These are phyloP conservation scores for Ophiostoma novo-ulmi DNA, from an alignment of 2,329 filamentous ascomycete species.

Conservation along the genomic window DNA sequence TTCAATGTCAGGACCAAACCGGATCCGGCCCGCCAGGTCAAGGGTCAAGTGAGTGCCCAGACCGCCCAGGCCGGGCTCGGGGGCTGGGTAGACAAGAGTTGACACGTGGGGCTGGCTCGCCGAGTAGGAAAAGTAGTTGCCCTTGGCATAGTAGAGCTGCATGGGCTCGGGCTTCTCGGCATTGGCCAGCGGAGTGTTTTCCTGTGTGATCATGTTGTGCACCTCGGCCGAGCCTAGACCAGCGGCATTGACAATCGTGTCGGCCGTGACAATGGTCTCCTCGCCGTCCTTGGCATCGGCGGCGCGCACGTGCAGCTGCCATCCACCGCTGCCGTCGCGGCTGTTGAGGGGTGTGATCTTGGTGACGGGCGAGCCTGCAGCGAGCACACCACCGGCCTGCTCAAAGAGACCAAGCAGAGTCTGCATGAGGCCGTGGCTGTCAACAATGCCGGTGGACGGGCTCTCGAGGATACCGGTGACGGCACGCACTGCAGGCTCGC, in stretches of 20 bases:
- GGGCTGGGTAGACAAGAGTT: constrained; percentile 83
- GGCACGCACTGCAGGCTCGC: constrained; percentile 73
- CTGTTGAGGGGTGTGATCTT: constrained; percentile 47
- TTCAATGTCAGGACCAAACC: constrained; percentile 92
- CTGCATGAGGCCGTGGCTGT: constrained; percentile 80
- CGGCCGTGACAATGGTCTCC: constrained; percentile 58
- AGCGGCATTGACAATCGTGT: constrained; percentile 78
- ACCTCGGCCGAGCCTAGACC: constrained; percentile 72
- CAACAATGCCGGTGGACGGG: constrained; percentile 82
- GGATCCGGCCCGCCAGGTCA: constrained; percentile 75
- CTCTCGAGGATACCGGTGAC: constrained; percentile 72
- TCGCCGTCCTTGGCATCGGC: not conserved
- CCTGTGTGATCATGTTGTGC: constrained; percentile 73
- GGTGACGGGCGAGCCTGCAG: constrained; percentile 62
- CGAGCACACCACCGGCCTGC: constrained; percentile 67
- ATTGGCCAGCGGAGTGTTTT: constrained; percentile 2
- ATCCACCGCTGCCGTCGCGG: constrained; percentile 53
- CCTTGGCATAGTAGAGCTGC: constrained; percentile 79
- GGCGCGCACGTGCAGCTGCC: constrained; percentile 55
- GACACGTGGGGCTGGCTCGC: constrained; percentile 57
- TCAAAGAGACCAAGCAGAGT: constrained; percentile 72
- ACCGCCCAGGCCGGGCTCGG: constrained; percentile 73
- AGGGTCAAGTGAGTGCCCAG: constrained; percentile 91
- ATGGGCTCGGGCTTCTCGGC: constrained; percentile 35
- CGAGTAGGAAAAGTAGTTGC: constrained; percentile 86